phyloP scores from a whole-genome alignment of 805 yeast species.

The Cyberlindnera bimundalis region DNA sequence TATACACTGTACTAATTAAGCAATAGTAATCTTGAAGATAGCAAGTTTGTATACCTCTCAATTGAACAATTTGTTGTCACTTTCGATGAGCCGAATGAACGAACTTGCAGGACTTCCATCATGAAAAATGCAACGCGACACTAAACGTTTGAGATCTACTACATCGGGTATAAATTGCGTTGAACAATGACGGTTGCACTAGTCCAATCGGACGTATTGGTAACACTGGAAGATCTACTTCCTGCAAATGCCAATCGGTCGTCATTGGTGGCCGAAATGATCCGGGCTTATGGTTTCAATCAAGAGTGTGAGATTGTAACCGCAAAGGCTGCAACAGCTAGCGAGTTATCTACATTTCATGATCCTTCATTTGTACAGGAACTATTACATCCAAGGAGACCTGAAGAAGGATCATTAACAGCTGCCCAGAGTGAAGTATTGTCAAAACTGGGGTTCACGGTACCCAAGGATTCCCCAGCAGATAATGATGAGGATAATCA shows the following conservation, averaged over 20 bases:
- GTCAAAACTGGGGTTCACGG: background rate
- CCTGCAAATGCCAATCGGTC: conserved; percentile 56
- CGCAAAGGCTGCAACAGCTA: conserved; percentile 28
- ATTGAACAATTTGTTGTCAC: too few species aligned
- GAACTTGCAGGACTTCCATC: too few species aligned
- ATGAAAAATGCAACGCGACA: background rate
- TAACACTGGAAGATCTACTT: conserved; percentile 34
- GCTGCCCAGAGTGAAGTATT: background rate
- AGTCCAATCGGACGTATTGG: conserved; percentile 9
- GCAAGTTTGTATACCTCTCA: too few species aligned
- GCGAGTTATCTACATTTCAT: conserved; percentile 49
- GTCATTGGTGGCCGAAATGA: conserved; percentile 39
- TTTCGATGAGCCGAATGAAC: too few species aligned
- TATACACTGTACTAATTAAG: too few species aligned
- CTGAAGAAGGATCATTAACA: conserved; percentile 5
- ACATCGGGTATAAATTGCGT: background rate
- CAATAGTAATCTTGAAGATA: too few species aligned
- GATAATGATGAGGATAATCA: conserved; percentile 11
- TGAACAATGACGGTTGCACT: conserved; percentile 5
- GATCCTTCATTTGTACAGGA: conserved; percentile 38
- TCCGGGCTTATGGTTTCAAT: conserved; percentile 39
- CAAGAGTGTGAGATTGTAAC: conserved; percentile 27
- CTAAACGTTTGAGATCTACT: background rate
- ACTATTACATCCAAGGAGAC: conserved; percentile 31
- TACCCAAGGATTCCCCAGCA: background rate